Evolutionary conservation across 169 alveolate genomes (phyloP), one percentile per base, ranked within the genome.

Genomic region (Babesia bovis): DNA sequence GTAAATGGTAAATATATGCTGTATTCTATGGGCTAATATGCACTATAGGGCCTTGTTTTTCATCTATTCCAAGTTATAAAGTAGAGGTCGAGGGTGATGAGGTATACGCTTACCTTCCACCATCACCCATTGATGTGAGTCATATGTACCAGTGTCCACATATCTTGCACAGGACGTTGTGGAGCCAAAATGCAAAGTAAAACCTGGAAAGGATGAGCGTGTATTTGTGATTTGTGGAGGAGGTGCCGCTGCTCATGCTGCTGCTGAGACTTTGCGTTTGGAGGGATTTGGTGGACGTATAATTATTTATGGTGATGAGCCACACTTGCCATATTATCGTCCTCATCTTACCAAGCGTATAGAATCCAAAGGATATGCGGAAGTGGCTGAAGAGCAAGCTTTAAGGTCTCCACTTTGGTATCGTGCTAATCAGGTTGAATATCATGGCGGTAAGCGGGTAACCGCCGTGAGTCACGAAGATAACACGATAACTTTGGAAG

Each of bases 231-330:
- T 92, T 17, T 85, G 92, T n/a, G 96, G 96, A 0, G 94, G 93
- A 0, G 96, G 96, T 13, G 93, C 95, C 3, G 95, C 95, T 36
- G 94, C 94, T 0, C 75, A 70, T 42, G 89, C 95, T 3, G 95
- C 96, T 5, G 86, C 87, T 1, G 96, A 91, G 61, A 84, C 94
- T 19, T 74, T 92, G 47, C 69, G 94, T 3, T 59, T 78, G n/a
- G 75, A 84, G 50, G 96, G 96, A 23, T 92, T 70, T 59, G 49
- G 63, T n/a, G 96, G 87, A 12, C 87, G 87, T 26, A 72, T 81
- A 17, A n/a, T 70, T 33, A 81, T 81, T 28, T 81, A 70, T 44
- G 78, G 81, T 15, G 88, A 69, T 45, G 93, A 88, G 63, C 12
- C 36, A 2, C 68, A 84, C 57, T 61, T 82, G 40, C 93, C 93